Percentiles rank a stretch among this genome's conserved stretches.
phyloP scores from a whole-genome alignment of 2,329 filamentous ascomycete genomes.

The Apiospora marii region DNA sequence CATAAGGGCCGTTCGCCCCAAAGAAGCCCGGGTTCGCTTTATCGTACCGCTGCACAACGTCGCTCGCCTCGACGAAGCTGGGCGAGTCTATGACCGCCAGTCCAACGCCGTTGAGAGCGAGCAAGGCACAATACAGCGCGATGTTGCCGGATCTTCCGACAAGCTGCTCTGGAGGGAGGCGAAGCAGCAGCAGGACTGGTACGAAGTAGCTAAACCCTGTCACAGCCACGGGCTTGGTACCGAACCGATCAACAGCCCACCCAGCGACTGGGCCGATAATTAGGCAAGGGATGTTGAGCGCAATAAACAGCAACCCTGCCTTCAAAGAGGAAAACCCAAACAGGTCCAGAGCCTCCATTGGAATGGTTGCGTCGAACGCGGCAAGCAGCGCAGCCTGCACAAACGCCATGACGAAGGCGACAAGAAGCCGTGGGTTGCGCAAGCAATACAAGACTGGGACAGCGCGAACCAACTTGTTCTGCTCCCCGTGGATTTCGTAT shows the following conservation, averaged over 20 bases:
- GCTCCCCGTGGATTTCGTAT: conserved; percentile 53
- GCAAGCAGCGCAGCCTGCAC: conserved; percentile 51
- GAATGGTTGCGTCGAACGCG: conserved; percentile 49
- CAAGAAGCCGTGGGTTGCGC: conserved; percentile 48
- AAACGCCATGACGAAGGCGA: conserved; percentile 49
- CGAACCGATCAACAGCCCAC: conserved; percentile 47
- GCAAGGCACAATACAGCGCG: conserved; percentile 37
- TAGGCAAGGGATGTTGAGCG: conserved; percentile 46
- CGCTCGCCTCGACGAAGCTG: conserved; percentile 63
- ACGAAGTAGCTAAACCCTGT: conserved; percentile 61
- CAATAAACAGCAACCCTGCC: conserved; percentile 48
- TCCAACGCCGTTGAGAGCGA: conserved; percentile 57
- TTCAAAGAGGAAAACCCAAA: conserved; percentile 46
- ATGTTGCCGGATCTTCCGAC: conserved; percentile 32
- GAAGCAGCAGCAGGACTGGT: conserved; percentile 66
- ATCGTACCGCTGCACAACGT: conserved; percentile 62
- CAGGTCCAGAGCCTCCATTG: conserved; percentile 46
- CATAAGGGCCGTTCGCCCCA: conserved; percentile 64
- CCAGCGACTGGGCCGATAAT: conserved; percentile 45
- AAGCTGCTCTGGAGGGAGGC: conserved; percentile 58
- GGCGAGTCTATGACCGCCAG: conserved; percentile 62
- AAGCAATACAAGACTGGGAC: conserved; percentile 57
- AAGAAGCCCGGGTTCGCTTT: conserved; percentile 63
- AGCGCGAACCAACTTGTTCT: conserved; percentile 46
- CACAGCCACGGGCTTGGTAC: conserved; percentile 43